These are phyloP conservation scores for Verticillium tricorpus DNA, from an alignment of 2,329 filamentous ascomycete species.

Conservation along the genomic window DNA sequence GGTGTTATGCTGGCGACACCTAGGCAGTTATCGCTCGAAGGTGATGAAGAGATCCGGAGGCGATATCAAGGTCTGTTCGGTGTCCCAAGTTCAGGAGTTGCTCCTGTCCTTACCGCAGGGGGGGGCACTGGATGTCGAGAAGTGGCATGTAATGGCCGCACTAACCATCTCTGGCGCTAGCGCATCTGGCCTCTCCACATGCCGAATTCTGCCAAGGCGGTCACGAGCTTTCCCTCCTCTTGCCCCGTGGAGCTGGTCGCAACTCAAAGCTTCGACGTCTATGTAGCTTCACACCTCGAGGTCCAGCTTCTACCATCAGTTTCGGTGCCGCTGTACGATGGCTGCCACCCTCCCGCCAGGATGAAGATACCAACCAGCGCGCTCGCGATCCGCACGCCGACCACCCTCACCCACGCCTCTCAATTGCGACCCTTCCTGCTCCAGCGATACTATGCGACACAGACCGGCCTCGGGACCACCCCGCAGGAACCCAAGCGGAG, in stretches of 20 bases:
- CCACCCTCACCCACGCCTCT: constrained; percentile 15
- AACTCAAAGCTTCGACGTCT: constrained; percentile 6
- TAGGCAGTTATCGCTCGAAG: background rate
- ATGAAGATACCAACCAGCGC: constrained; percentile 41
- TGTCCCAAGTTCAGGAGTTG: constrained; percentile 15
- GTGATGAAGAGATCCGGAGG: background rate
- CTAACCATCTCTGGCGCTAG: constrained; percentile 6
- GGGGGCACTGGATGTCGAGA: constrained; percentile 8
- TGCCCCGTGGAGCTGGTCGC: background rate
- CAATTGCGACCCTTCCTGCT: constrained; percentile 30
- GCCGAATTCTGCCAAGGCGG: constrained; percentile 33
- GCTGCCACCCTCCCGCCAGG: constrained; percentile 34
- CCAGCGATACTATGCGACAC: constrained; percentile 54
- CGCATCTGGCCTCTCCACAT: background rate
- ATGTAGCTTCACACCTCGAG: background rate
- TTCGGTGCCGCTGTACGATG: constrained; percentile 23
- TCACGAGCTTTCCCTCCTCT: constrained; percentile 12
- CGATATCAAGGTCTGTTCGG: constrained; percentile 10
- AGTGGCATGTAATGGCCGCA: constrained; percentile 12
- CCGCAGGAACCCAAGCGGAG: constrained; percentile 50
- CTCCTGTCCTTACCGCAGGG: constrained; percentile 2
- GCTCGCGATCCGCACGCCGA: constrained; percentile 27
- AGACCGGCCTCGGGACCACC: constrained; percentile 38
- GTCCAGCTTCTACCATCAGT: background rate
- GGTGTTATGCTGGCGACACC: background rate